Conservation (phyloP, 2,329 filamentous ascomycete species). For the Diaporthe citri region DNA sequence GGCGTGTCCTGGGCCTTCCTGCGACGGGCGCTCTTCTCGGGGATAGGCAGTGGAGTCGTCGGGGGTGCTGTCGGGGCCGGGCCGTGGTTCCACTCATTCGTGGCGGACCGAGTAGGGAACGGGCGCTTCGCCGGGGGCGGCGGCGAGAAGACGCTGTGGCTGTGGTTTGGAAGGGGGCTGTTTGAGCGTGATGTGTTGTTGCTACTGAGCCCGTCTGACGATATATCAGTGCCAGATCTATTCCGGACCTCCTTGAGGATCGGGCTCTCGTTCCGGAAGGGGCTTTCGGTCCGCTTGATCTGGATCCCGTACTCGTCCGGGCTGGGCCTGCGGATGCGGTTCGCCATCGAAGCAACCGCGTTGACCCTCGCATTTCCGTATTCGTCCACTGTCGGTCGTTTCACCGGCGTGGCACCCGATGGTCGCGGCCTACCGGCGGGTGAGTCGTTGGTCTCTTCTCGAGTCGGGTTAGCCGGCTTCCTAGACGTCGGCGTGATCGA, state of each 20-base stretch:
- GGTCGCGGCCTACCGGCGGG: conserved; percentile 6
- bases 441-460: conserved; percentile 6
- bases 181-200: conserved; percentile 26
- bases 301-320: conserved; percentile 29
- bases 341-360: conserved; percentile 11
- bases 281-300: conserved; percentile 17
- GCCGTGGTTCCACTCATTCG: conserved; percentile 32
- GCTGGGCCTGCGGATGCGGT: conserved; percentile 6
- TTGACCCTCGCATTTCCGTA: conserved; percentile 15
- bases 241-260: conserved; percentile 20
- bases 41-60: conserved; percentile 34
- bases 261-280: conserved; percentile 33
- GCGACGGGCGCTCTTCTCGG: conserved; percentile 34
- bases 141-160: conserved; percentile 40
- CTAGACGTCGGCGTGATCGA: conserved; percentile 6
- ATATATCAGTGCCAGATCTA: conserved; percentile 2
- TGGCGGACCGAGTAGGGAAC: background rate
- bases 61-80: conserved; percentile 36
- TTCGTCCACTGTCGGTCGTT: conserved; percentile 31
- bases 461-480: conserved; percentile 1
- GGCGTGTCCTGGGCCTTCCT: conserved; percentile 7
- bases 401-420: conserved; percentile 2
- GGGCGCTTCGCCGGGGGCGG: conserved; percentile 25
- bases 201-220: conserved; percentile 25
- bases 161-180: conserved; percentile 17